Base-by-base conservation (phyloP, 495 filamentous ascomycete species). In the Xylaria longipes region DNA sequence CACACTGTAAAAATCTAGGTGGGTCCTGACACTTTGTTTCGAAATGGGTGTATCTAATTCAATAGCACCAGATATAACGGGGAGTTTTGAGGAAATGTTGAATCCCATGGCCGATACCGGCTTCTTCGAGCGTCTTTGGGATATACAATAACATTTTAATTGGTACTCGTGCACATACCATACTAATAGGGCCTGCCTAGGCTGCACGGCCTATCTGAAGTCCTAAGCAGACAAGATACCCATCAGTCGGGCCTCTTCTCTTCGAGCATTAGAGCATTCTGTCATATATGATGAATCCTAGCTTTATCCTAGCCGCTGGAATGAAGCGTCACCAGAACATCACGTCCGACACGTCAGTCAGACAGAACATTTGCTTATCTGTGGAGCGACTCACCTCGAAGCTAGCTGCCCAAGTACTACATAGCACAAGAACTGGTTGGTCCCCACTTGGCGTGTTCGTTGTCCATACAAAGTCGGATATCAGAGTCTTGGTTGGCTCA, bases 121-220 rank as follows among this genome's bases (percentile, higher is more conserved):
- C 17, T 69, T 61, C 25, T 39, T 69, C 11, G 67, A 69, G 17
- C 33, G 0, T 25, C 20, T 48, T 69, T 39, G 33, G 29, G 67
- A 50, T 39, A 46, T 52, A 12, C 56, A 61, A 15, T 62, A 17
- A 62, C 31, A 39, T 27, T 14, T 15, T n/a, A 33, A 15, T 50
- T 50, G 2, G n/a, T 50, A 50, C 46, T 46, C 41, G 14, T 5
- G 41, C 12, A 43, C 14, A 43, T 43, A 43, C 41, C 41, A 43
- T 46, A 46, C 15, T 20, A 25, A 22, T 22, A 22, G 6, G 46
- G 1, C 46, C 46, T 50, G 6, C n/a, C 46, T 50, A 50, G 8
- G n/a, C n/a, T 7, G 7, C 7, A 50, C n/a, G 7, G 7, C 46
- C 5, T 25, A 50, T 25, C n/a, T 9, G n/a, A 50, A 50, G 20